Conservation (phyloP, 805 yeast genomes). For the Nakazawaea siamensis region DNA sequence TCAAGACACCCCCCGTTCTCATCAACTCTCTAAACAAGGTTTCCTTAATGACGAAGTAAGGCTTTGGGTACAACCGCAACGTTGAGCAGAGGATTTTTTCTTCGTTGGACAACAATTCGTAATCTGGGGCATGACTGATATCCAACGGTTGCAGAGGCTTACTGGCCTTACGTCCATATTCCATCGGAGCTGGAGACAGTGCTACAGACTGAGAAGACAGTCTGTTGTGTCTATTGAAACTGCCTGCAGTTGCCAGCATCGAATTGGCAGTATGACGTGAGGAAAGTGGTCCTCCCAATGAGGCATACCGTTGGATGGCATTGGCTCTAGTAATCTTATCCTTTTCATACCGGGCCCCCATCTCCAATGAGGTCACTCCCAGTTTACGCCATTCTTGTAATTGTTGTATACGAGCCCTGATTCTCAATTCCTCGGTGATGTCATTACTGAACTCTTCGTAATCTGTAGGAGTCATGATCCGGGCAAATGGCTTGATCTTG, state of each 20-base stretch:
- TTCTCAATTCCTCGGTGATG: conserved; percentile 66
- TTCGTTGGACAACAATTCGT: conserved; percentile 73
- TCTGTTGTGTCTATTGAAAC: conserved; percentile 10
- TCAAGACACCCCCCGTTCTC: conserved; percentile 75
- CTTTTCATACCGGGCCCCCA: conserved; percentile 79
- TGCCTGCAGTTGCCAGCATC: conserved; percentile 11
- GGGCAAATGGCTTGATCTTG: conserved; percentile 71
- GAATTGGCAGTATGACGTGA: conserved; percentile 16
- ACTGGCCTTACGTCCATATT: conserved; percentile 32
- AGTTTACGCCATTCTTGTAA: conserved; percentile 89
- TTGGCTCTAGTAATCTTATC: conserved; percentile 68
- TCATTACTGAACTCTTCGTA: conserved; percentile 69
- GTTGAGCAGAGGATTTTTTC: conserved; percentile 83
- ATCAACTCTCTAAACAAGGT: conserved; percentile 80
- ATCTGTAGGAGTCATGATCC: conserved; percentile 75
- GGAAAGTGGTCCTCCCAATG: conserved; percentile 9
- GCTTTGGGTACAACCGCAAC: conserved; percentile 82
- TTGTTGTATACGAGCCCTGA: conserved; percentile 77
- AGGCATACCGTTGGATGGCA: conserved; percentile 46
- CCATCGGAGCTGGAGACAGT: conserved; percentile 11
- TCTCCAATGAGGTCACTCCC: conserved; percentile 79
- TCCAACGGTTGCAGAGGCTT: conserved; percentile 44
- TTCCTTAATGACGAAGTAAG: conserved; percentile 88
- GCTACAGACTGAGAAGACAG: conserved; percentile 8
- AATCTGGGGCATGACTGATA: conserved; percentile 74